Base-by-base conservation (phyloP, 2,329 filamentous ascomycete genomes). In the Tolypocladium inflatum region DNA sequence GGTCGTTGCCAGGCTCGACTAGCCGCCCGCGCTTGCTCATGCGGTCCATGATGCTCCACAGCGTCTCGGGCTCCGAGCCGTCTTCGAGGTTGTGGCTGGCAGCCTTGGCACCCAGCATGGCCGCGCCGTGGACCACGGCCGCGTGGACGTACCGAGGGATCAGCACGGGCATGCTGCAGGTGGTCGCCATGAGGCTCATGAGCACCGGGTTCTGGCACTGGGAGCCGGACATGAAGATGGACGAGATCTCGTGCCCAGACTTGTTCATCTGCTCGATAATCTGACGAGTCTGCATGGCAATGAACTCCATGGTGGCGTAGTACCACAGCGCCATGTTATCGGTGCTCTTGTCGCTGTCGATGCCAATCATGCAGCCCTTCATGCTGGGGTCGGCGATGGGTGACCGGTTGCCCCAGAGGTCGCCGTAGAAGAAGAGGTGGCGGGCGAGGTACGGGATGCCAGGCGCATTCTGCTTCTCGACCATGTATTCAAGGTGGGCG, bases 361-460 rank as follows among this genome's bases (percentile, higher is more conserved):
- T 78, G 21, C 94, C 94, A 61, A 97, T 86, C 62, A 96, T 84
- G 8, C 90, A 86, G 33, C 94, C 94, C 64, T 88, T 89, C 94
- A 99, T 99, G 74, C 86, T 89, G 33, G 93, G 81, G 69, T 99
- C 92, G 4, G 94, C 93, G 59, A 99, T 83, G 1, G 94, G 94
- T 23, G 91, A 96, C 45, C 94, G 87, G 77, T 99, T 99, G 61
- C 94, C 94, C 82, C 95, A 97, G 4, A 97, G 81, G 70, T 99
- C 94, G 62, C 94, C 94, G 72, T 99, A 99, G 78, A 99, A 95
- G 84, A 99, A 99, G 77, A 96, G 89, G 74, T 99, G 93, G 10
- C 93, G 89, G 15, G 86, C 91, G 2, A 99, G 80, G 73, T 92
- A 95, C 21, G 90, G 87, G 62, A 97, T 82, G 56, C 84, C 85